Conservation (phyloP, 2,329 filamentous ascomycete genomes). For the Magnaporthiopsis poae region DNA sequence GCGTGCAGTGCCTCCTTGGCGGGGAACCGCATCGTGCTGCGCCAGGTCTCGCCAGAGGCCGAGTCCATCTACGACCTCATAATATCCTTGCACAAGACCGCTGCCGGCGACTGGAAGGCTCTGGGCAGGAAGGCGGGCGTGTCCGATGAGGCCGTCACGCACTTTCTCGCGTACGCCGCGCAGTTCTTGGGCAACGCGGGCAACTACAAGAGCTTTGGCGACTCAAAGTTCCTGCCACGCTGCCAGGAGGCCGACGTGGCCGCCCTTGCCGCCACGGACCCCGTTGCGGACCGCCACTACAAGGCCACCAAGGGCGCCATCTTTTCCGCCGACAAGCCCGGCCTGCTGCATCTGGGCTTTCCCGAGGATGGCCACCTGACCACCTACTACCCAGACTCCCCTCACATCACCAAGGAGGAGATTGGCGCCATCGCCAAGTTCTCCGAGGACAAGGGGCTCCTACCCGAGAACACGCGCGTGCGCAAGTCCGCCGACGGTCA, state of each 20-base stretch:
- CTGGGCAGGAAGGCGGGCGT: slow-evolving; percentile 57
- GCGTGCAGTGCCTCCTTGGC: slow-evolving; percentile 58
- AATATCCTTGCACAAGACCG: slow-evolving; percentile 56
- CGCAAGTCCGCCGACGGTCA: slow-evolving; percentile 46
- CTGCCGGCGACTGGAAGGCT: slow-evolving; percentile 59
- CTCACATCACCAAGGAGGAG: slow-evolving; percentile 63
- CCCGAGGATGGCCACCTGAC: slow-evolving; percentile 66
- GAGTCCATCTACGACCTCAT: slow-evolving; percentile 76
- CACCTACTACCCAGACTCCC: slow-evolving; percentile 71
- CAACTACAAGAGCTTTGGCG: slow-evolving; percentile 82
- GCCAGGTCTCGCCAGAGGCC: slow-evolving; percentile 73
- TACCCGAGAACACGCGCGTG: slow-evolving; percentile 68
- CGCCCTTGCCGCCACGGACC: slow-evolving; percentile 47
- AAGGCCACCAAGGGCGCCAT: slow-evolving; percentile 61
- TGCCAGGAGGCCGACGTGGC: slow-evolving; percentile 54
- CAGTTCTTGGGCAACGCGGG: slow-evolving; percentile 73
- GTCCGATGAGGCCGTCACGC: slow-evolving; percentile 51
- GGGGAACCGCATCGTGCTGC: slow-evolving; percentile 67
- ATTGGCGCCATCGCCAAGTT: slow-evolving; percentile 64
- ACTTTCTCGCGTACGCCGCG: slow-evolving; percentile 66
- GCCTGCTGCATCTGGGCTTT: slow-evolving; percentile 67
- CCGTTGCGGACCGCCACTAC: slow-evolving; percentile 55
- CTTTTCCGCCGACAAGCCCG: slow-evolving; percentile 55
- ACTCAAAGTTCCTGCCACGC: slow-evolving; percentile 73
- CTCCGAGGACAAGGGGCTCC: slow-evolving; percentile 57